Conservation (phyloP, 1,284 basidiomycete genomes). For the Rhodofomes roseus region DNA sequence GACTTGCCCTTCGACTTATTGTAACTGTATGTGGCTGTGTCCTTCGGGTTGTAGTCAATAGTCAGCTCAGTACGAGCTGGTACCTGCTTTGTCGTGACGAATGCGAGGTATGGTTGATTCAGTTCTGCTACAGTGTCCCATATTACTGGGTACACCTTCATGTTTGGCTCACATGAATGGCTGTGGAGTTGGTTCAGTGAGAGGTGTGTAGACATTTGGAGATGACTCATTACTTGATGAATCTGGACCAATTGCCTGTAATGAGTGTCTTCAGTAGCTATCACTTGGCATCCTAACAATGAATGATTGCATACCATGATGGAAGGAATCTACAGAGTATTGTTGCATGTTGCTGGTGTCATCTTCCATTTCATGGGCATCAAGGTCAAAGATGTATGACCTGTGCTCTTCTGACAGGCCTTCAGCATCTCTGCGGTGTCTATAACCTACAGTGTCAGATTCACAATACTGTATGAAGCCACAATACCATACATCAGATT, state of each 20-base stretch:
- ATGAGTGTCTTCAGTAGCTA: conserved; percentile 5
- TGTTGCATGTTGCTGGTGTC: conserved; percentile 30
- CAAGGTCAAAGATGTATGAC: conserved; percentile 56
- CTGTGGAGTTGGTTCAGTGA: conserved; percentile 27
- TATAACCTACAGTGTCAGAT: conserved; percentile 15
- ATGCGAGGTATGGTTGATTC: conserved; percentile 58
- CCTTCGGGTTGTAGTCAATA: conserved; percentile 57
- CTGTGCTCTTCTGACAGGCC: conserved; percentile 29
- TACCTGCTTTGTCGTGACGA: conserved; percentile 48
- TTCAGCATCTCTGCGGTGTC: conserved; percentile 38
- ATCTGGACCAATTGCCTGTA: conserved; percentile 69
- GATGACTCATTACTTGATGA: conserved; percentile 53
- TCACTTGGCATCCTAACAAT: not conserved
- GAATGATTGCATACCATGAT: conserved; percentile 38
- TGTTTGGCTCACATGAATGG: conserved; percentile 63
- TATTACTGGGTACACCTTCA: conserved; percentile 51
- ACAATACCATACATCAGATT: not conserved
- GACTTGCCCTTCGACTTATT: conserved; percentile 24
- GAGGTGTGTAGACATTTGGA: not conserved
- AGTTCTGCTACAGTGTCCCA: conserved; percentile 57
- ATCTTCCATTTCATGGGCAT: conserved; percentile 42
- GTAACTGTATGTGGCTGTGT: conserved; percentile 17
- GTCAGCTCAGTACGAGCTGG: conserved; percentile 51
- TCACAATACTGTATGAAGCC: not conserved
- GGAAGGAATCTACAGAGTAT: conserved; percentile 47